phyloP scores from a whole-genome alignment of 2,329 filamentous ascomycete species.

The Emergomyces orientalis region DNA sequence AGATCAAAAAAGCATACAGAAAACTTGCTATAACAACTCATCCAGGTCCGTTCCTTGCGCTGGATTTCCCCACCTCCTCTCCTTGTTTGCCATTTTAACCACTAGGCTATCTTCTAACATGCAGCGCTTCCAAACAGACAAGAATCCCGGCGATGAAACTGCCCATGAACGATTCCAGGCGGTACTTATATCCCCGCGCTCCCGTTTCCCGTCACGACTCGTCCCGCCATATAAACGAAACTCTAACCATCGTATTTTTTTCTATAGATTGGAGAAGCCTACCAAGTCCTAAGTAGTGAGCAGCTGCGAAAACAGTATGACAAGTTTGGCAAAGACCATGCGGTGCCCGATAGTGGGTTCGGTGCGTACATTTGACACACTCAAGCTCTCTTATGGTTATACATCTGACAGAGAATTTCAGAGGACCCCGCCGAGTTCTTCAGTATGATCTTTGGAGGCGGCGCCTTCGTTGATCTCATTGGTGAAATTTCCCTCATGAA shows the following conservation, averaged over 20 bases:
- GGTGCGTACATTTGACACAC: conserved; percentile 38
- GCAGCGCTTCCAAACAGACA: conserved; percentile 51
- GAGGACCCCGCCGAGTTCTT: conserved; percentile 96
- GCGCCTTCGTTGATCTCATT: conserved; percentile 92
- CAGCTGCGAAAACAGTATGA: conserved; percentile 89
- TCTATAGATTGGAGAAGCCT: conserved; percentile 56
- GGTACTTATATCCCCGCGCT: conserved; percentile 39
- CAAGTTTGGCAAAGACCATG: conserved; percentile 91
- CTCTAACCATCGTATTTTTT: neutral
- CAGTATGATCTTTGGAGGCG: conserved; percentile 93
- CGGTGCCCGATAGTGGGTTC: conserved; percentile 84
- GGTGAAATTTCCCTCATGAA: conserved; percentile 98
- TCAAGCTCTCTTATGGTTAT: neutral
- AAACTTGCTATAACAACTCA: conserved; percentile 92
- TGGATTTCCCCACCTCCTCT: neutral
- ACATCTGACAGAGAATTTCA: conserved; percentile 21
- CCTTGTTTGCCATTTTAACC: neutral
- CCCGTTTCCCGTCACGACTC: neutral
- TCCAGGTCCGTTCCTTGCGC: conserved; percentile 50
- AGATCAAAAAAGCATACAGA: conserved; percentile 95
- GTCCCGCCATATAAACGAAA: neutral
- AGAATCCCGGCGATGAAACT: conserved; percentile 92
- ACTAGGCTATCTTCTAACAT: neutral
- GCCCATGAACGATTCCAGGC: conserved; percentile 91
- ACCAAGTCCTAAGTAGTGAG: conserved; percentile 72